Evolutionary conservation across 768 basidiomycete species (phyloP), one percentile per base, ranked within the genome.

Genomic region (Auricularia sp.): DNA sequence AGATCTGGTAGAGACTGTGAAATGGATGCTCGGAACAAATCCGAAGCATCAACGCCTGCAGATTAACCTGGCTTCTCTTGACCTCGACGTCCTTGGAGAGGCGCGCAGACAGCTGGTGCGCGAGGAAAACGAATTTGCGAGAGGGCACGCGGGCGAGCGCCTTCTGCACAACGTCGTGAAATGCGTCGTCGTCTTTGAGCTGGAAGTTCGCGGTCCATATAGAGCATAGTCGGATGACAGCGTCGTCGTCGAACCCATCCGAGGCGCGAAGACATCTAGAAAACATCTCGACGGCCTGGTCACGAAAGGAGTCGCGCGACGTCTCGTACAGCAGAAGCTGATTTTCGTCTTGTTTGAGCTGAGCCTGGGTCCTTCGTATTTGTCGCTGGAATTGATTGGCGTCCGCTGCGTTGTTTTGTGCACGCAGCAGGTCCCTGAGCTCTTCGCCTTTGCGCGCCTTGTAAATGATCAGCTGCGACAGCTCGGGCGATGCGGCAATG

Each of bases 21-120:
- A 92, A 98, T 0, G 96, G 94, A 71, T 99, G 97, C 63, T 98
- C 92, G 65, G 75, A 75, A 70, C 90, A 91, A 82, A 99, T 90
- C 29, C 85, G 82, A 3, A 89, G 64, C 29, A 98, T 79, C 34
- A 90, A 75, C 2, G 70, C 75, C 62, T 87, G 85, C 4, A 98
- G 79, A 65, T 80, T 84, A 24, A 74, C 70, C 70, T 13, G 36
- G 16, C 63, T 78, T 79, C 51, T 74, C 67, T 4, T 75, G 65
- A 42, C 75, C 42, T 2, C 71, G 61, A 73, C 63, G 8, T 72
- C 67, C 16, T 78, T 82, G 13, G 88, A 83, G 36, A 98, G 80
- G 7, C 95, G 85, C n/a, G 96, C 94, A 0, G 94, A 87, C 3
- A 99, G 83, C 75, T 99, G 97, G 75, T 95, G 93, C 10, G 92